phyloP scores from a whole-genome alignment of 2,329 filamentous ascomycete genomes.

The Diaporthe helianthi region DNA sequence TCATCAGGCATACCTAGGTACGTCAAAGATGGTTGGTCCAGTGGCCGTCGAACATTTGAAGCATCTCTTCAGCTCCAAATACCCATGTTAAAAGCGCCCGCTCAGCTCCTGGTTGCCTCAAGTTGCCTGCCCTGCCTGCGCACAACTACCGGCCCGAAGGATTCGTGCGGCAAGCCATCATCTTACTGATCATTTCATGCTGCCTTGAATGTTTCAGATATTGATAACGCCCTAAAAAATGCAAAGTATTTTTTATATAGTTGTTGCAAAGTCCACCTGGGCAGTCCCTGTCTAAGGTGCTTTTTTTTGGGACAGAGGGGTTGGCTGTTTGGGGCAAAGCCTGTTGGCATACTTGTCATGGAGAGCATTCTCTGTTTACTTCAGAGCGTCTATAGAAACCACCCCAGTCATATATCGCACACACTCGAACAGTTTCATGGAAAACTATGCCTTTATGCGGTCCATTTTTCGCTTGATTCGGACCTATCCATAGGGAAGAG shows the following conservation, averaged over 20 bases:
- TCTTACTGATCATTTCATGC: neutral
- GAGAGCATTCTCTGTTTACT: conserved; percentile 40
- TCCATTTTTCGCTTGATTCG: conserved; percentile 36
- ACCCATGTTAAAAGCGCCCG: neutral
- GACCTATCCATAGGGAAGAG: conserved; percentile 36
- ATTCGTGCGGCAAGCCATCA: neutral
- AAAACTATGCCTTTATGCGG: conserved; percentile 35
- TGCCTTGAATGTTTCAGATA: neutral
- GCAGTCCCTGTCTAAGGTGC: neutral
- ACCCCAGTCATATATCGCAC: conserved; percentile 40
- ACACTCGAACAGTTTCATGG: conserved; percentile 39
- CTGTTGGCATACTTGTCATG: conserved; percentile 41
- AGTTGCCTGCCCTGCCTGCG: neutral
- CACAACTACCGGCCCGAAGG: neutral
- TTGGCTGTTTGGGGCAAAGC: conserved; percentile 41
- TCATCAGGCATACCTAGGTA: neutral
- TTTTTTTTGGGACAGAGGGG: too few species aligned
- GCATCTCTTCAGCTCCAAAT: conserved; percentile 1
- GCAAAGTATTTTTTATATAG: neutral
- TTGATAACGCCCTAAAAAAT: neutral
- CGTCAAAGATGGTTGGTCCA: neutral
- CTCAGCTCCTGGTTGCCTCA: neutral
- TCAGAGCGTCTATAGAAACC: conserved; percentile 39
- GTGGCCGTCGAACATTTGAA: neutral
- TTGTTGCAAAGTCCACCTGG: neutral